Evolutionary conservation across 2,329 filamentous ascomycete genomes (phyloP), one percentile per base, ranked within the genome.

Genomic region (Bretziella fagacearum): DNA sequence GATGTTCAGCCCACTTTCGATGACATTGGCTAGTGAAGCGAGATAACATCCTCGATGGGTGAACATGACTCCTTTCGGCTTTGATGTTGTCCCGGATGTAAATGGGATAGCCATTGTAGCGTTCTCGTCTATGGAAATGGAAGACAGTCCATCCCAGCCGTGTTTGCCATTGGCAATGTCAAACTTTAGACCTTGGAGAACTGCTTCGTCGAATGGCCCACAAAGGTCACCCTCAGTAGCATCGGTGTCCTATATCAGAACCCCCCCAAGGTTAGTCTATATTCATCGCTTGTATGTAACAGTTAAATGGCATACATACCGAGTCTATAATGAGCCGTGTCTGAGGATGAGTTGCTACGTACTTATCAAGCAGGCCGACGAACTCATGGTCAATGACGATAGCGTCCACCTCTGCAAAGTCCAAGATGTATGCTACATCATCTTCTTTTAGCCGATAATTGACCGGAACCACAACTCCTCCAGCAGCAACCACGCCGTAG

Each of bases 1-100:
- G 47, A 69, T 73, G 56, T 93, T 94, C 36, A 98, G 68, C 0
- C 84, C 84, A 1, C 83, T 85, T 60, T 98, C 91, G 49, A 96
- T 75, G 1, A 96, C 68, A 59, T 96, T 96, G 8, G 69, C 87
- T 54, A 95, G 58, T 0, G 85, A 70, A 0, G 85, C 89, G 10
- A 98, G 69, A 58, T 96, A 98, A 6, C 77, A 77, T 3, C 87
- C 83, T 40, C 91, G 74, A 60, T 96, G 84, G 1, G 85, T 95
- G 58, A 82, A 95, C 47, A 93, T 78, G 2, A 95, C 89, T 4
- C 91, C 91, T 61, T 98, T 96, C 1, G 91, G 91, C 25, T 74
- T 70, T 1, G 87, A 86, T 0, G 91, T 96, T 1, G 91, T 96
- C 3, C 89, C 89, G 23, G 82, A 91, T 0, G 91, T 98, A 60